Base-by-base conservation (phyloP, 2,329 filamentous ascomycete species). In the Cercospora berteroae region DNA sequence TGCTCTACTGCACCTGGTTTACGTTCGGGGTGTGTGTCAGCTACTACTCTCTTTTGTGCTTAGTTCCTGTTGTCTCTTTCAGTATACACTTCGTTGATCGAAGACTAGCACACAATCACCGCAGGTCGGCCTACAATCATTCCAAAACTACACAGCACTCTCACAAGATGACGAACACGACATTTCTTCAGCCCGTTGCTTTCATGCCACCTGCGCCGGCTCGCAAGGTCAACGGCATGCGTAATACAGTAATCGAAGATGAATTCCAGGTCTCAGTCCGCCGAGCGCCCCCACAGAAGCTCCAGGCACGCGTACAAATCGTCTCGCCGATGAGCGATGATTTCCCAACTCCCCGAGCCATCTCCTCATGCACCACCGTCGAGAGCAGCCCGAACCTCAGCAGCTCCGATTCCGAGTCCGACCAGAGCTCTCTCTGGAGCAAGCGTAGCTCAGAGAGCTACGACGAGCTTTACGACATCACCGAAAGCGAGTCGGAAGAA, bases 391-490 rank as follows among this genome's bases (percentile, higher is more conserved):
- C 88, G 44, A 88, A 87, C 59, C 86, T 87, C 57, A 68, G 69
- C 66, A 84, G 87, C 75, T 82, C 88, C 65, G 85, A 88, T 48
- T 87, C 86, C 23, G 74, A 74, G 13, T 78, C 77, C 20, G 77
- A 78, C 55, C 67, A 71, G 13, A 76, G 75, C 57, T 78, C 77
- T 4, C 69, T 76, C 70, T 89, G 90, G 90, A 89, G 79, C 68
- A 83, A 87, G 73, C 82, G 85, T 77, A 89, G 89, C 71, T 87
- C 88, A 73, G 91, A 87, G 72, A 89, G 92, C 71, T 94, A 94
- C 74, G 92, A 96, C 79, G 92, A 96, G 74, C 82, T 97, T 59
- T 97, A 97, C 79, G 91, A 95, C 79, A 86, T 92, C 50, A 93
- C 92, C 16, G 93, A 96, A 72, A 88, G 93, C 64, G 93, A 96